Base-by-base conservation (phyloP, 2,329 filamentous ascomycete genomes). In the Fusarium incarnatum region DNA sequence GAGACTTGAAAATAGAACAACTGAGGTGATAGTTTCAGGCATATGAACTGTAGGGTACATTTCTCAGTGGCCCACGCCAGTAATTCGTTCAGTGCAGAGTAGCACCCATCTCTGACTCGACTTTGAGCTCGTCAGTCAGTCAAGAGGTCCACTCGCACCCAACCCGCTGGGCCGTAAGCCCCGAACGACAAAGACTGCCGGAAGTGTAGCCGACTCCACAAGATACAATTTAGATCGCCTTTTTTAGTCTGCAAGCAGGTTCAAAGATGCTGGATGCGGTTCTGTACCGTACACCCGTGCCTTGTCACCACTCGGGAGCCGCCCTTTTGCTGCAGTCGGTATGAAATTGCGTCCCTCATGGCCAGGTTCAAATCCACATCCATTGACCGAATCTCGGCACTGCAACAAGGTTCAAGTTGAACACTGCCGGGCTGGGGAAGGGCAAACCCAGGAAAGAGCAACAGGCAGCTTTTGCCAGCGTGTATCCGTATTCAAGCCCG, bases 171-270 rank as follows among this genome's bases (percentile, higher is more conserved):
- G 73, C 71, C 73, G 71, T 71, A 64, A 67, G 70, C 66, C 73
- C 71, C 70, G 72, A 72, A 70, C 68, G 64, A 71, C 67, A 63
- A 77, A 48, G 75, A 77, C 68, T 75, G 70, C 77, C 76, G 76
- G 75, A 75, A 73, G 67, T 64, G 67, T 68, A 72, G 67, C 76
- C 74, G 71, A 75, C 74, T 73, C 77, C 77, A 76, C 74, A 71
- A 71, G 58, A 63, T 58, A 64, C 65, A 63, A 64, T 52, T 54
- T 67, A 66, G 63, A 67, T 67, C 58, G 59, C 65, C 59, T 59
- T 55, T 53, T 47, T 67, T 67, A 68, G 59, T 58, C 27, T 64
- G 44, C 47, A 61, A 60, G 56, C 63, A 66, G 61, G 54, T 60
- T 56, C 23, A 48, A 30, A 30, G 48, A 70, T 58, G 57, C 62